Percentiles rank a stretch among this genome's conserved stretches.
Evolutionary conservation across 1,139 yeast species (phyloP).

Genomic region (Blastobotrys aristatus): DNA sequence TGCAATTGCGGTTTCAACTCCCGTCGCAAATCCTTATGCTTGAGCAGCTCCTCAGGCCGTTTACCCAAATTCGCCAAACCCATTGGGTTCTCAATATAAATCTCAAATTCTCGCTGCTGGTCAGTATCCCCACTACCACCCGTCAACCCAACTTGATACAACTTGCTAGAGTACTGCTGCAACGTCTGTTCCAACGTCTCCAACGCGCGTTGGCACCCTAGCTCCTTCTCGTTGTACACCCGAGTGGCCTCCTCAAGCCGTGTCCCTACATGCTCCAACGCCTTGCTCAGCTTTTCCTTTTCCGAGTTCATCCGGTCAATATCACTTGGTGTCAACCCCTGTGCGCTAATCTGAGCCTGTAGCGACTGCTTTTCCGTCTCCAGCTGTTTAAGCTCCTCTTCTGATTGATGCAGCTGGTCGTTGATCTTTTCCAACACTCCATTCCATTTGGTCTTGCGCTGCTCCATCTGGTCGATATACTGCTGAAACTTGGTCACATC

Average conservation of each 20-base stretch:
- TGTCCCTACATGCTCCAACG: slow-evolving; percentile 48
- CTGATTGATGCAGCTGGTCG: slow-evolving; percentile 48
- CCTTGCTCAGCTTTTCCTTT: slow-evolving; percentile 51
- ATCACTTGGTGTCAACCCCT: slow-evolving; percentile 57
- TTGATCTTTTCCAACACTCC: slow-evolving; percentile 50
- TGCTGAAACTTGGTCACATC: slow-evolving; percentile 68
- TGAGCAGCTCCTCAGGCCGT: slow-evolving; percentile 39
- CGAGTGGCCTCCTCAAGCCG: slow-evolving; percentile 39
- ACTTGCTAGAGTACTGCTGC: slow-evolving; percentile 51
- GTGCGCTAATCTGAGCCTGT: slow-evolving; percentile 45
- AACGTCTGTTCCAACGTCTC: slow-evolving; percentile 50
- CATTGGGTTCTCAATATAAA: slow-evolving; percentile 32
- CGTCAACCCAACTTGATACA: slow-evolving; percentile 44
- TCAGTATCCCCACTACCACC: slow-evolving; percentile 24
- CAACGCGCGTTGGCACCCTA: slow-evolving; percentile 44
- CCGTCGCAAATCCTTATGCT: slow-evolving; percentile 36
- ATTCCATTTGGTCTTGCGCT: slow-evolving; percentile 62
- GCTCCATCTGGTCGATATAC: slow-evolving; percentile 63
- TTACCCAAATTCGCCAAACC: slow-evolving; percentile 40
- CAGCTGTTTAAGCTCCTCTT: slow-evolving; percentile 41
- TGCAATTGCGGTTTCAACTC: slow-evolving; percentile 39
- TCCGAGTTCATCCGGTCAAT: slow-evolving; percentile 60
- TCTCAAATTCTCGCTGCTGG: slow-evolving; percentile 29
- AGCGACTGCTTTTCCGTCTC: slow-evolving; percentile 45
- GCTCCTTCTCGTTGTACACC: slow-evolving; percentile 44